Evolutionary conservation across 2,329 filamentous ascomycete species (phyloP).

Genomic region (Pseudopithomyces maydicus): DNA sequence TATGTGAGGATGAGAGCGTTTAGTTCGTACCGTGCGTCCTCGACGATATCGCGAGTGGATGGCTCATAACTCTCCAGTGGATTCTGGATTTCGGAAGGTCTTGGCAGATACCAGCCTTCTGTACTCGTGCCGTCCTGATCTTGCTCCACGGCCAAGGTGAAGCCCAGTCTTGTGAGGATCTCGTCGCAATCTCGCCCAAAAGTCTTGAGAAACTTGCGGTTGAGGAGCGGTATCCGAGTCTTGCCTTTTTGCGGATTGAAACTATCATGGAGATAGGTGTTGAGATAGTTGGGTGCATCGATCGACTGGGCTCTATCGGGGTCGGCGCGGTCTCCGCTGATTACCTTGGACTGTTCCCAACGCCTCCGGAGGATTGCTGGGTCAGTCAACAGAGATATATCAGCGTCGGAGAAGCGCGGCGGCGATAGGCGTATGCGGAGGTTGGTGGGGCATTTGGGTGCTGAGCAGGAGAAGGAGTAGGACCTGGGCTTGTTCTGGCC

Average conservation of each 20-base stretch:
- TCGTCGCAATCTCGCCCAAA: constrained; percentile 67
- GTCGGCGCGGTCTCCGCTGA: constrained; percentile 60
- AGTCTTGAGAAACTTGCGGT: constrained; percentile 67
- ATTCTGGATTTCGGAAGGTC: constrained; percentile 23
- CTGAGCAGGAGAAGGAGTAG: constrained; percentile 63
- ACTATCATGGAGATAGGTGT: constrained; percentile 65
- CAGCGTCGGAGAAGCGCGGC: constrained; percentile 56
- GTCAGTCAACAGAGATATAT: constrained; percentile 60
- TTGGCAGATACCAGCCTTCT: constrained; percentile 41
- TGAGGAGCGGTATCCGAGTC: constrained; percentile 61
- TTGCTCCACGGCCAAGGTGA: constrained; percentile 46
- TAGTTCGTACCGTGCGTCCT: constrained; percentile 66
- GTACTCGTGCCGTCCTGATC: constrained; percentile 32
- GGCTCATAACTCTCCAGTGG: constrained; percentile 21
- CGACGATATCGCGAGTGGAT: constrained; percentile 47
- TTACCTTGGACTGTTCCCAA: constrained; percentile 57
- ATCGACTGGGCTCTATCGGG: constrained; percentile 57
- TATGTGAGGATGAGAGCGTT: constrained; percentile 55
- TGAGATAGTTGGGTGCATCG: constrained; percentile 61
- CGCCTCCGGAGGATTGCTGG: constrained; percentile 57
- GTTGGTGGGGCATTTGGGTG: constrained; percentile 58
- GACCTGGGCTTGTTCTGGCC: constrained; percentile 23
- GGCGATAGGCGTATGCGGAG: constrained; percentile 59
- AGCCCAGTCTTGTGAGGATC: constrained; percentile 64
- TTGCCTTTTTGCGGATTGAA: constrained; percentile 56